Percentiles rank a stretch among this genome's conserved stretches.
Evolutionary conservation across 257 asterid genomes (phyloP).

Genomic region (Galeopsis tetrahit): DNA sequence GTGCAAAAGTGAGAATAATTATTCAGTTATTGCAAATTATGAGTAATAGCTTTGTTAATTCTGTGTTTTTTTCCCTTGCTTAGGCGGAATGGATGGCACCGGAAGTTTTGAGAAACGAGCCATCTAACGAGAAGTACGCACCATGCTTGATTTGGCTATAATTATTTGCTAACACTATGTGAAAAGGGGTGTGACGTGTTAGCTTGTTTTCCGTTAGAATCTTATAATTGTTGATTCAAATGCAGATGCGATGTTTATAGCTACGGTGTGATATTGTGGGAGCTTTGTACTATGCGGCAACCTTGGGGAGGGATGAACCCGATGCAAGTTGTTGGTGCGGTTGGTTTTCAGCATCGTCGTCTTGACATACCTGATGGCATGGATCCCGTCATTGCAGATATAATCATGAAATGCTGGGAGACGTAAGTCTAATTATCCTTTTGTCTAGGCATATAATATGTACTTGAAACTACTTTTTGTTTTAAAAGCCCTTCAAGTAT

Average conservation of each 20-base stretch:
- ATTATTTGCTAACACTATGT: neutral
- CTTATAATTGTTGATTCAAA: conserved; percentile 28
- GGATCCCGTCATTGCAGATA: conserved; percentile 76
- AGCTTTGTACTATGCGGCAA: conserved; percentile 86
- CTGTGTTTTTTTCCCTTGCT: conserved; percentile 39
- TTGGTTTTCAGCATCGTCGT: conserved; percentile 96
- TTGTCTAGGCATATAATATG: neutral
- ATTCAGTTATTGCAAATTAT: conserved; percentile 7
- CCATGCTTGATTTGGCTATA: conserved; percentile 16
- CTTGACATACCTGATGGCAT: conserved; percentile 85
- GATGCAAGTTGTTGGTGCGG: conserved; percentile 99
- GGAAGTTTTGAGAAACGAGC: conserved; percentile 97
- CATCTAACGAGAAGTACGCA: conserved; percentile 91
- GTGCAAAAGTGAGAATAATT: too few species aligned
- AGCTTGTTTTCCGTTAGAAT: conserved; percentile 3
- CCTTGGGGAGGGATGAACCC: conserved; percentile 99
- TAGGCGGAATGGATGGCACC: conserved; percentile 99
- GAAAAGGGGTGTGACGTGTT: neutral
- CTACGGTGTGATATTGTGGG: conserved; percentile 93
- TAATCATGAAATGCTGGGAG: conserved; percentile 86
- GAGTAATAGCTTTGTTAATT: conserved; percentile 20
- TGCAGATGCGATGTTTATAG: conserved; percentile 95
- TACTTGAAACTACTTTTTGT: too few species aligned
- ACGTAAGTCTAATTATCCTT: conserved; percentile 58
- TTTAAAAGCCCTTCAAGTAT: too few species aligned